phyloP scores from a whole-genome alignment of 176 grass and related monocot species.

The Panicum miliaceum region DNA sequence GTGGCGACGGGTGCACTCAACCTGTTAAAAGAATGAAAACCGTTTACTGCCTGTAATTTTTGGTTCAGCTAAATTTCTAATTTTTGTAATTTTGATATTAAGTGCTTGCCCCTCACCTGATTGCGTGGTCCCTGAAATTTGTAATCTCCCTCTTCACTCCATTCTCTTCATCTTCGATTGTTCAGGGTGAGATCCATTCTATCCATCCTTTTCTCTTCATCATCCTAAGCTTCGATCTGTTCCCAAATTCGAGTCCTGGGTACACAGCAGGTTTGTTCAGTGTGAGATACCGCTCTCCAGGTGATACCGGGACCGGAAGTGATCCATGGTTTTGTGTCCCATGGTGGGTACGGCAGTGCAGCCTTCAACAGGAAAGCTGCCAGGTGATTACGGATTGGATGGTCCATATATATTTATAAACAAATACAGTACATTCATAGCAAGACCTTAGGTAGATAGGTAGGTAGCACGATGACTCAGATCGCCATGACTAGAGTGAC shows the following conservation, averaged over 20 bases:
- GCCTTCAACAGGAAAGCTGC: neutral
- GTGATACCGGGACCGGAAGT: neutral
- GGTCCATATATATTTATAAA: neutral
- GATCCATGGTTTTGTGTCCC: slow-evolving; percentile 6
- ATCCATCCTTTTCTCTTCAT: neutral
- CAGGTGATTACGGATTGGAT: neutral
- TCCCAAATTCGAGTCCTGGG: neutral
- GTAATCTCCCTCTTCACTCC: neutral
- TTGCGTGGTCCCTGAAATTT: neutral
- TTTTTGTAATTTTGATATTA: no score
- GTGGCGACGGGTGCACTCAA: no score
- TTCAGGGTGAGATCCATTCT: no score
- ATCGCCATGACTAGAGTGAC: neutral
- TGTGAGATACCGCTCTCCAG: slow-evolving; percentile 16
- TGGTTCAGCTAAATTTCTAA: neutral
- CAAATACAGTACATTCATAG: neutral
- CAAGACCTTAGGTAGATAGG: neutral
- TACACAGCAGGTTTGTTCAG: neutral
- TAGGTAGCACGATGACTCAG: slow-evolving; percentile 1
- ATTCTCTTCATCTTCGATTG: neutral
- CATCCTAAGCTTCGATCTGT: no score
- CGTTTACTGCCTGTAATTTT: neutral
- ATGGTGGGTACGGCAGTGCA: neutral
- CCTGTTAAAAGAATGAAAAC: neutral
- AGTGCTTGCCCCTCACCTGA: no score